phyloP scores from a whole-genome alignment of 2,329 filamentous ascomycete genomes.

The Fusarium domesticum region DNA sequence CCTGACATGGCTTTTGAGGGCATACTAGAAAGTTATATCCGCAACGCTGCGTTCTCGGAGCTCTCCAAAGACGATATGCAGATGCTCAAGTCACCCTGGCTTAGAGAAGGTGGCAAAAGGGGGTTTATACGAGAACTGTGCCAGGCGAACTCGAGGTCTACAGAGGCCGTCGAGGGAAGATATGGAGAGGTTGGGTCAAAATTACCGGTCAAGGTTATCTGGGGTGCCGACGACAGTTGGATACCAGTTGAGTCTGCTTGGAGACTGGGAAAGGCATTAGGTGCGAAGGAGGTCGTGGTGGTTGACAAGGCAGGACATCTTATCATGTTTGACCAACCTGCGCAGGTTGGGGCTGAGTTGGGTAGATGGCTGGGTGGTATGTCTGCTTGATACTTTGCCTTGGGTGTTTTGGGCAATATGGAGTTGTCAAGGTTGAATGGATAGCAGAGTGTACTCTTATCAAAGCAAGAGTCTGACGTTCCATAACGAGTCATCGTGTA shows the following conservation, averaged over 20 bases:
- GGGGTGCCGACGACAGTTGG: slow-evolving; percentile 44
- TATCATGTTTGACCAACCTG: slow-evolving; percentile 43
- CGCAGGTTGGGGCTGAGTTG: slow-evolving; percentile 38
- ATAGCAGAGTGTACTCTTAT: no score
- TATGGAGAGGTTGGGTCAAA: slow-evolving; percentile 36
- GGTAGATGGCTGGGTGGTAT: slow-evolving; percentile 30
- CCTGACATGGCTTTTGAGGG: slow-evolving; percentile 36
- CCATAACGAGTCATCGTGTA: no score
- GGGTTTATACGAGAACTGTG: slow-evolving; percentile 42
- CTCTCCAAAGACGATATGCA: slow-evolving; percentile 34
- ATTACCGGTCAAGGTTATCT: slow-evolving; percentile 41
- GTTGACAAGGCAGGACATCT: slow-evolving; percentile 41
- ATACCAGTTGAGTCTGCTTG: slow-evolving; percentile 39
- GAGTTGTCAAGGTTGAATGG: no score
- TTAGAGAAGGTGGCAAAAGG: slow-evolving; percentile 26
- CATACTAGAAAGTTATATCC: slow-evolving; percentile 40
- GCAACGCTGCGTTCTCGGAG: slow-evolving; percentile 34
- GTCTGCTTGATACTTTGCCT: no score
- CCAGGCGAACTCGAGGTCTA: slow-evolving; percentile 25
- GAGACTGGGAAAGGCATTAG: slow-evolving; percentile 28
- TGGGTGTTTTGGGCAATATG: no score
- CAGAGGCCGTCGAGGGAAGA: slow-evolving; percentile 35
- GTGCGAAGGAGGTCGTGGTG: slow-evolving; percentile 34
- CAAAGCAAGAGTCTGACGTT: no score
- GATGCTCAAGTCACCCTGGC: slow-evolving; percentile 37